Base-by-base conservation (phyloP, 2,329 filamentous ascomycete genomes). In the Curvularia verruculosa region DNA sequence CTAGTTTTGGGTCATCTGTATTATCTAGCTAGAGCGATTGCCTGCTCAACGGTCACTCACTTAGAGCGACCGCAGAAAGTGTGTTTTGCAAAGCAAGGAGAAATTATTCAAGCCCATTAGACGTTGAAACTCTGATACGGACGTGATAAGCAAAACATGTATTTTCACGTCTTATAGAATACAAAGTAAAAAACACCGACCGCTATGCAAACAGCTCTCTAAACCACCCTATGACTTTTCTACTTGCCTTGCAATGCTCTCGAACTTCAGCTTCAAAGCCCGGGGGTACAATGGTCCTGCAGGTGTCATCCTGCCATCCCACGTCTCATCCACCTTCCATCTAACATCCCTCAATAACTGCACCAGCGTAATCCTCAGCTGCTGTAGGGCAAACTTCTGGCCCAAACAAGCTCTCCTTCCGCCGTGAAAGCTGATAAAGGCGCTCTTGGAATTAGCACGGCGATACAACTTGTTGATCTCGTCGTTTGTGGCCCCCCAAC, bases 341-440 rank as follows among this genome's bases (percentile, higher is more conserved):
- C 60, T 69, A 18, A 62, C 53, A 10, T 59, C 58, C 37, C 59
- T 64, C n/a, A 70, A 45, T 53, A 70, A 34, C 43, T 72, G 67
- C 8, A 72, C 68, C 40, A 79, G 58, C 0, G 75, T 74, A 13
- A 74, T 67, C 31, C 75, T 71, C 36, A 78, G 63, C 54, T 78
- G 67, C 44, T 77, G 58, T 67, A 80, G 60, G 5, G 77, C 78
- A 54, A 78, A 80, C 40, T 69, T 71, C 64, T 79, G 75, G 0
- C 79, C 79, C 26, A 80, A 60, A 58, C 79, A 80, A 5, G 74
- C 74, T 40, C 79, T 66, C 12, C 70, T 66, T 5, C 77, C 77
- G 10, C 78, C 77, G 46, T 80, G 77, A 56, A 80, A 80, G 21
- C 75, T 75, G 53, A 80, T 78, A 56, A 79, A 79, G 24, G 75